Base-by-base conservation (phyloP, 345 rosid species). In the Populus davidiana region DNA sequence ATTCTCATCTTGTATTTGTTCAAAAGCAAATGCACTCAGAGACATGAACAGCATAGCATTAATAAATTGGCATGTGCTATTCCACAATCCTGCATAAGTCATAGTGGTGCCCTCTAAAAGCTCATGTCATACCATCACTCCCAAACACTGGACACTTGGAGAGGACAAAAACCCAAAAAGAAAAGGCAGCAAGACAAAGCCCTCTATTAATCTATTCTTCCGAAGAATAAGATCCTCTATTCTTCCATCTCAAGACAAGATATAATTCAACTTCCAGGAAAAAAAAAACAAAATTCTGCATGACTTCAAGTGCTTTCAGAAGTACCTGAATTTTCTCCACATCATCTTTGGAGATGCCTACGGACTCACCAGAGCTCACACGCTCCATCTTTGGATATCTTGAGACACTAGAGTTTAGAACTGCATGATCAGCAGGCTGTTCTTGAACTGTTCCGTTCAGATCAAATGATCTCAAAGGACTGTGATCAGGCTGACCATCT, bases 271-370 rank as follows among this genome's bases (percentile, higher is more conserved):
- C 8, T 50, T 50, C 8, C 20, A 50, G 56, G 39, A 1, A 9
- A 33, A 72, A 6, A 10, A 9, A 33, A 72, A 36, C 2, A 41
- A 2, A 41, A 10, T 41, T 41, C 12, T 41, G 47, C 47, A 41
- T 12, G 8, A 70, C 8, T 11, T 56, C 20, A 14, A 8, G 8
- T 63, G 67, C 27, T 27, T 64, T 33, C 29, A 25, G 56, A 67
- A 9, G 56, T 86, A 92, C 99, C 99, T 89, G 90, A 69, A 92
- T 87, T 84, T 87, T 94, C 86, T 87, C 88, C 67, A 87, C 72
- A 77, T 94, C 98, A 72, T 91, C 94, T 65, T 81, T 68, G 2
- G 94, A 89, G 63, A 92, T 69, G 81, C 82, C 80, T 81, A 81
- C 79, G 69, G 86, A 79, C 80, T 86, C 92, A 52, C 73, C 71